phyloP scores from a whole-genome alignment of 148 eudicot species.

The Pouteria glomerata region DNA sequence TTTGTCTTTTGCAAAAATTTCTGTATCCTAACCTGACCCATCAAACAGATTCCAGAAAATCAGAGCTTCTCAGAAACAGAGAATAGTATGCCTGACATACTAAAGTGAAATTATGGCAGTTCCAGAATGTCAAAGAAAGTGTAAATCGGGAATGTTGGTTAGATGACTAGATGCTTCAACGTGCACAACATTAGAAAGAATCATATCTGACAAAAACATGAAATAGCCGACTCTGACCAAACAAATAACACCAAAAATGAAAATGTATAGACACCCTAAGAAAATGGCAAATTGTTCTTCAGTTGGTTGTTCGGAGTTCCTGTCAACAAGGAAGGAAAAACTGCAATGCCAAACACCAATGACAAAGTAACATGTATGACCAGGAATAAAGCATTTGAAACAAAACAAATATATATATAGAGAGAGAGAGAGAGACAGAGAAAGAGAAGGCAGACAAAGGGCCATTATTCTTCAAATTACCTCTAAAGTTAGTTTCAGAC shows the following conservation, averaged over 20 bases:
- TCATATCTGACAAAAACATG: background rate
- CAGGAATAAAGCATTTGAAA: background rate
- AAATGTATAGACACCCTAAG: background rate
- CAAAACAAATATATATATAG: background rate
- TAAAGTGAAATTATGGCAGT: background rate
- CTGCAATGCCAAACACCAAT: background rate
- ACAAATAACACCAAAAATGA: background rate
- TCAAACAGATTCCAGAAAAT: background rate
- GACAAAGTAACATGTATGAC: background rate
- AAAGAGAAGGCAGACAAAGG: background rate
- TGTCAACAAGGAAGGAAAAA: background rate
- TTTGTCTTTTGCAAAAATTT: constrained; percentile 61
- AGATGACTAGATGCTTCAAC: background rate
- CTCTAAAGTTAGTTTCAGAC: background rate
- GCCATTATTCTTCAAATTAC: background rate
- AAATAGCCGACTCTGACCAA: background rate
- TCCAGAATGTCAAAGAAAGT: background rate
- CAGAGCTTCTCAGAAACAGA: background rate
- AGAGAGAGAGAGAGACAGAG: background rate
- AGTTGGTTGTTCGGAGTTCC: background rate
- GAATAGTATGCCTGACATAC: background rate
- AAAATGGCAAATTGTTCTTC: background rate
- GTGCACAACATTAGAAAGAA: background rate
- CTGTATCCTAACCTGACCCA: constrained; percentile 64
- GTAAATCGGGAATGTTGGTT: background rate